These are phyloP conservation scores for Oryza coarctata DNA, from an alignment of 176 grass and related monocot genomes.

Conservation along the genomic window DNA sequence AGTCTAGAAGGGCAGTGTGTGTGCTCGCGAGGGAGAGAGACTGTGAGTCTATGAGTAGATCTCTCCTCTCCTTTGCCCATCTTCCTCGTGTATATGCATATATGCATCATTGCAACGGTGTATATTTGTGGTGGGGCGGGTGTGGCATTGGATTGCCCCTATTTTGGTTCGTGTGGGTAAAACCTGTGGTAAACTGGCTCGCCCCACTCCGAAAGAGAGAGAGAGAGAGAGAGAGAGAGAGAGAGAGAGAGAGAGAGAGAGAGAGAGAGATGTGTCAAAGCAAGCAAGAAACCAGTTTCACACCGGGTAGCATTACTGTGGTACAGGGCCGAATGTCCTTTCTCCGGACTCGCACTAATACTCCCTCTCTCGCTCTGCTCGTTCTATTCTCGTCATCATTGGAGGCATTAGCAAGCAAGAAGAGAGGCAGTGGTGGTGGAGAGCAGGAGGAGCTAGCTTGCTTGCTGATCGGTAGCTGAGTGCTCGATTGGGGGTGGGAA, in stretches of 20 bases:
- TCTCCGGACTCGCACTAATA: conserved; percentile 31
- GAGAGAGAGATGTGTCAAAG: conserved; percentile 35
- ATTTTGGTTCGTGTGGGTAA: conserved; percentile 45
- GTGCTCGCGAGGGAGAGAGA: background rate
- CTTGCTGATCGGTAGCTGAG: background rate
- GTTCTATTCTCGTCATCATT: conserved; percentile 34
- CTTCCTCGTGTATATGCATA: conserved; percentile 35
- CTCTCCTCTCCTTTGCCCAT: background rate
- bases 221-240: conserved; percentile 26
- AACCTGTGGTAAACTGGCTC: conserved; percentile 42
- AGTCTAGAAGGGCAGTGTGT: conserved; percentile 30
- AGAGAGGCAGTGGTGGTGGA: background rate
- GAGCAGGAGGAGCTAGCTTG: background rate
- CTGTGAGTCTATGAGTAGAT: background rate
- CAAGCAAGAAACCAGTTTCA: conserved; percentile 40
- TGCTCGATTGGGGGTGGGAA: too few species aligned
- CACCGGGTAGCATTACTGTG: conserved; percentile 33
- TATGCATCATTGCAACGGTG: conserved; percentile 13
- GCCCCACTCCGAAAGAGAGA: background rate
- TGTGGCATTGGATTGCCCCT: conserved; percentile 41
- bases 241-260: conserved; percentile 16
- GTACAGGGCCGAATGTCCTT: background rate
- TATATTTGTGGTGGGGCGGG: conserved; percentile 34
- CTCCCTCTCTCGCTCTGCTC: background rate
- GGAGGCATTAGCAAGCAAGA: background rate